Percentiles rank a stretch among this genome's conserved stretches.
Evolutionary conservation across 345 rosid genomes (phyloP).

Genomic region (Salix dunnii): DNA sequence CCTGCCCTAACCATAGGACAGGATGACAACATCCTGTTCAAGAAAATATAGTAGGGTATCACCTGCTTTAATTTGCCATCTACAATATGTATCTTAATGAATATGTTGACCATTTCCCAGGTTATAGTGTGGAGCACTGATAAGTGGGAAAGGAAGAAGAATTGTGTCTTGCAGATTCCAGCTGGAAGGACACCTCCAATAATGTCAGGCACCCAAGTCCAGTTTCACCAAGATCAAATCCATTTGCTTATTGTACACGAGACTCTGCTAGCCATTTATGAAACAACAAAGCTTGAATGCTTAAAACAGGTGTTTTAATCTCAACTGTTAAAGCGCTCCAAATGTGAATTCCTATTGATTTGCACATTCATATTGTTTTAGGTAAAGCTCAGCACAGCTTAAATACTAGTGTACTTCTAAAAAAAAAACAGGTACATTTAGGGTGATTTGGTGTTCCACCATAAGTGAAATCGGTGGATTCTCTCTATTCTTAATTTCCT

Average conservation of each 20-base stretch:
- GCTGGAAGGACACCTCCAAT: constrained; percentile 53
- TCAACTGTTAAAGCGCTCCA: neutral
- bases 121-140: constrained; percentile 68
- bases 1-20: neutral
- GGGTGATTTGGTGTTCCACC: neutral
- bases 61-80: neutral
- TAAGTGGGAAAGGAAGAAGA: constrained; percentile 70
- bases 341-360: neutral
- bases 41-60: neutral
- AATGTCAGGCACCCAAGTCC: constrained; percentile 55
- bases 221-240: constrained; percentile 65
- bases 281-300: constrained; percentile 65
- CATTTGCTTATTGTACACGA: constrained; percentile 66
- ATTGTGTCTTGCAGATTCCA: constrained; percentile 48
- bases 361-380: neutral
- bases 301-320: constrained; percentile 49
- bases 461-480: neutral
- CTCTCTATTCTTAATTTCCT: neutral
- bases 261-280: constrained; percentile 70
- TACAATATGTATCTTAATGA: neutral
- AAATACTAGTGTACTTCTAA: neutral
- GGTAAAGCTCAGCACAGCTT: neutral
- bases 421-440: neutral
- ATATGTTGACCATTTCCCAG: constrained; percentile 24
- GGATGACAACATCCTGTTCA: neutral